Conservation (phyloP, 768 basidiomycete genomes). For the Postia placenta region DNA sequence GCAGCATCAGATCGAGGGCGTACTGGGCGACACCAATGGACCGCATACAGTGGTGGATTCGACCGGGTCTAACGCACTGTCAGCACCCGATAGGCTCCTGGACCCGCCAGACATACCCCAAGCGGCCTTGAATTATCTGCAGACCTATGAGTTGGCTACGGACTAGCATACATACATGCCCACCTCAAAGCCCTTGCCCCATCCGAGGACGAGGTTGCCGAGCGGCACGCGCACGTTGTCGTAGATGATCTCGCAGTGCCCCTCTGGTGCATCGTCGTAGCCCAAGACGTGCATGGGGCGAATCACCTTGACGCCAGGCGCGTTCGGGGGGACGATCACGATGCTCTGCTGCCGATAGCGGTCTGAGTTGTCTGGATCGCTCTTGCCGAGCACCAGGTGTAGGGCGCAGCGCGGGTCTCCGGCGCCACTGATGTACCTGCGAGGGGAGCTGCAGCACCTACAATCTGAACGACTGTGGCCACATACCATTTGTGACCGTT, state of each 20-base stretch:
- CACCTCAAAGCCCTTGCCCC: constrained; percentile 94
- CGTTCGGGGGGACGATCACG: constrained; percentile 86
- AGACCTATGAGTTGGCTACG: background rate
- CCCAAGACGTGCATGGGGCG: constrained; percentile 94
- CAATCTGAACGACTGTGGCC: no score
- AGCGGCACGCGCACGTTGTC: constrained; percentile 89
- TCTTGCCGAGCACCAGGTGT: constrained; percentile 94
- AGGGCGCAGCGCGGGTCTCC: constrained; percentile 86
- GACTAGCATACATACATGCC: constrained; percentile 3
- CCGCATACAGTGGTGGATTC: constrained; percentile 97
- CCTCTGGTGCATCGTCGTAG: constrained; percentile 93
- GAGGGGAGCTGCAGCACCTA: no score
- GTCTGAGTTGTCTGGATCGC: constrained; percentile 76
- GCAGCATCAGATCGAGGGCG: constrained; percentile 83
- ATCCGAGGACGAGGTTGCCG: constrained; percentile 79
- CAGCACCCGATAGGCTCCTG: background rate
- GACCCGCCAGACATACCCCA: constrained; percentile 51
- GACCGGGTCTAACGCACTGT: constrained; percentile 61
- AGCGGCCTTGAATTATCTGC: constrained; percentile 92
- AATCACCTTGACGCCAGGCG: constrained; percentile 82
- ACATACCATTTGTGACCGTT: constrained; percentile 93
- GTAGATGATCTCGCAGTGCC: constrained; percentile 93
- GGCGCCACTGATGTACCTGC: constrained; percentile 95
- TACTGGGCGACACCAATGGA: constrained; percentile 85
- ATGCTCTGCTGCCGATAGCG: constrained; percentile 85